phyloP scores from a whole-genome alignment of 73 alveolate species.

The Blepharisma japonicum region DNA sequence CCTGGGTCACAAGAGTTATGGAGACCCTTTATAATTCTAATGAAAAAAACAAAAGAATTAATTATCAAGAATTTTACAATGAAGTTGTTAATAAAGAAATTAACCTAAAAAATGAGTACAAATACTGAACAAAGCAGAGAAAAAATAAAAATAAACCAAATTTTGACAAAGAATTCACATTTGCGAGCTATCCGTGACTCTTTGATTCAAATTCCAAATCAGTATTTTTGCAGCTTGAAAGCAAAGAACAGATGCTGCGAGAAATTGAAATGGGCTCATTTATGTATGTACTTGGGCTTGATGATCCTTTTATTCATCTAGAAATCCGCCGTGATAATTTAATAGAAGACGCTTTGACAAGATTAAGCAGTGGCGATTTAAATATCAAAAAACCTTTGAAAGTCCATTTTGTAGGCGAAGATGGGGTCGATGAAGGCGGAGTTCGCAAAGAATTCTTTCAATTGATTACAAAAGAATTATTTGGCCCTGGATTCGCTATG shows the following conservation, averaged over 20 bases:
- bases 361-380: slow-evolving; percentile 47
- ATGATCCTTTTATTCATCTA: not conserved
- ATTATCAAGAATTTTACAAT: slow-evolving; percentile 57
- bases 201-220: slow-evolving; percentile 76
- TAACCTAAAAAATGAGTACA: slow-evolving; percentile 30
- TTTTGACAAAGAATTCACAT: not conserved
- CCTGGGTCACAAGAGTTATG: not conserved
- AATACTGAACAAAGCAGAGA: not conserved
- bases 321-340: slow-evolving; percentile 64
- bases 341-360: slow-evolving; percentile 73
- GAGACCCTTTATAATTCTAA: not conserved
- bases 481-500: slow-evolving; percentile 60
- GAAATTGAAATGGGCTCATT: slow-evolving; percentile 41
- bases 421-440: slow-evolving; percentile 98
- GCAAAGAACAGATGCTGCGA: slow-evolving; percentile 42
- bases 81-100: slow-evolving; percentile 53
- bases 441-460: slow-evolving; percentile 92
- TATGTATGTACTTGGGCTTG: slow-evolving; percentile 31
- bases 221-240: slow-evolving; percentile 54
- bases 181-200: slow-evolving; percentile 62
- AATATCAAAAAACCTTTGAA: slow-evolving; percentile 81
- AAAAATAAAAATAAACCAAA: not conserved
- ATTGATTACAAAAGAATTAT: slow-evolving; percentile 71
- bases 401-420: slow-evolving; percentile 86
- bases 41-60: slow-evolving; percentile 36